These are phyloP conservation scores for Magnusiomyces paraingens DNA, from an alignment of 1,139 yeast genomes.

Conservation along the genomic window DNA sequence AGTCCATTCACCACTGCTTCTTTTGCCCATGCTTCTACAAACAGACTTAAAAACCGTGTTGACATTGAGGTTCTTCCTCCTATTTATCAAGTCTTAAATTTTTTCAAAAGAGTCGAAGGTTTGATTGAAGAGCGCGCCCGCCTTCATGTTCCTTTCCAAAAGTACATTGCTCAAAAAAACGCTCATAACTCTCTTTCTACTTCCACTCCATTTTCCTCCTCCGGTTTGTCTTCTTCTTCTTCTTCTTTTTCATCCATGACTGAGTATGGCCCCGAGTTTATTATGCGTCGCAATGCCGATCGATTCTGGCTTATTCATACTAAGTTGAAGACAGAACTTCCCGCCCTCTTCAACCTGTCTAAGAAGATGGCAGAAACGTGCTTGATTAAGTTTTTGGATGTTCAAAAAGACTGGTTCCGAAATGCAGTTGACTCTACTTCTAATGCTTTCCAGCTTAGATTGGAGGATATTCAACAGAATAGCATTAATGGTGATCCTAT, in stretches of 20 bases:
- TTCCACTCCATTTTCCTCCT: neutral
- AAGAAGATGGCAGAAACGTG: constrained; percentile 24
- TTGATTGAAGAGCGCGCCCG: constrained; percentile 21
- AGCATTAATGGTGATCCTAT: constrained; percentile 9
- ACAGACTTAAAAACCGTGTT: constrained; percentile 20
- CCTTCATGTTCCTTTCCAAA: constrained; percentile 21
- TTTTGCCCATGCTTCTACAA: constrained; percentile 23
- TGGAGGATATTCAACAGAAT: constrained; percentile 10
- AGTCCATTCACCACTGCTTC: constrained; percentile 24
- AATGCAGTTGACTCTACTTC: constrained; percentile 26
- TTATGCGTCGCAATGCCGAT: constrained; percentile 19
- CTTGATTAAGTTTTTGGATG: constrained; percentile 21
- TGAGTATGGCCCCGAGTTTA: constrained; percentile 3
- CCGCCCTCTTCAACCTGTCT: constrained; percentile 24
- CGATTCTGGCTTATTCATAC: constrained; percentile 24
- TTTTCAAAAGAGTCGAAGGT: constrained; percentile 23
- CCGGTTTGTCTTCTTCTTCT: neutral
- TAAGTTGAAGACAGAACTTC: constrained; percentile 27
- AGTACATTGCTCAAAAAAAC: constrained; percentile 21
- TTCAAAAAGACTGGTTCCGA: constrained; percentile 28
- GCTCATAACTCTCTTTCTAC: constrained; percentile 2
- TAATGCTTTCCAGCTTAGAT: constrained; percentile 16
- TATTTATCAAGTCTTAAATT: constrained; percentile 22
- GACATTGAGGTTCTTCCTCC: constrained; percentile 25
- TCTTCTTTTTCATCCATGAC: neutral